These are phyloP conservation scores for Claviceps arundinis DNA, from an alignment of 2,329 filamentous ascomycete genomes.

Conservation along the genomic window DNA sequence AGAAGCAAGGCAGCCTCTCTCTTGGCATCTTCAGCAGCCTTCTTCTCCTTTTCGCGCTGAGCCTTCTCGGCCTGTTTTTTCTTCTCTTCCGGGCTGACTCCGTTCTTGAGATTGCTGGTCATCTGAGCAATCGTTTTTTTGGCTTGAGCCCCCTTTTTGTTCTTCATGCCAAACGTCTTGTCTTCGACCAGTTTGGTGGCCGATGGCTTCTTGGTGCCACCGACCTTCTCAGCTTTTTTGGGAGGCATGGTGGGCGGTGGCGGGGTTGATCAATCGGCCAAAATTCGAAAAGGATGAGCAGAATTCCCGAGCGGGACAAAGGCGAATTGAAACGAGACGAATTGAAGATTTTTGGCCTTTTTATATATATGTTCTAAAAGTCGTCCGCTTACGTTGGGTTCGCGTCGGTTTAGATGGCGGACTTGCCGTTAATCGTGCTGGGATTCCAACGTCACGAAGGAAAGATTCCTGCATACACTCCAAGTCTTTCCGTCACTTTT, in stretches of 20 bases:
- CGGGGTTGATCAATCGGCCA: conserved; percentile 7
- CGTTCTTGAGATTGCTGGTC: conserved; percentile 55
- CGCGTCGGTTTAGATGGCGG: background rate
- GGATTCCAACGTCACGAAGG: conserved; percentile 6
- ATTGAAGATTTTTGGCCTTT: background rate
- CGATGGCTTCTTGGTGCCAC: conserved; percentile 40
- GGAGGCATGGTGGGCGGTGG: conserved; percentile 52
- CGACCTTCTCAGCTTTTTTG: conserved; percentile 45
- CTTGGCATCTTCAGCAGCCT: conserved; percentile 73
- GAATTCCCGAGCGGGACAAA: background rate
- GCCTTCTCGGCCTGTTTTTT: conserved; percentile 55
- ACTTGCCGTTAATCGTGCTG: background rate
- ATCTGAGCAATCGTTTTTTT: conserved; percentile 86
- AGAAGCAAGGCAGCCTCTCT: conserved; percentile 70
- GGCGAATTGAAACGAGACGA: background rate
- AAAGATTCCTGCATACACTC: conserved; percentile 1
- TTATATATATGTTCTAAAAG: background rate
- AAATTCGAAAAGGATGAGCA: background rate
- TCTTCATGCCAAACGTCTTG: conserved; percentile 99
- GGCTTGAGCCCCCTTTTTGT: conserved; percentile 88
- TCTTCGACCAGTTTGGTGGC: conserved; percentile 63
- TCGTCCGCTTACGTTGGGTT: background rate
- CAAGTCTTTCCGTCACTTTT: conserved; percentile 8
- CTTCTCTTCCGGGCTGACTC: conserved; percentile 80
- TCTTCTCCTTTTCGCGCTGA: conserved; percentile 73